A percentile compares a stretch with the other conserved stretches of the same genome.
These are phyloP conservation scores for Terana coerulea DNA, from an alignment of 768 basidiomycete species.

Conservation along the genomic window DNA sequence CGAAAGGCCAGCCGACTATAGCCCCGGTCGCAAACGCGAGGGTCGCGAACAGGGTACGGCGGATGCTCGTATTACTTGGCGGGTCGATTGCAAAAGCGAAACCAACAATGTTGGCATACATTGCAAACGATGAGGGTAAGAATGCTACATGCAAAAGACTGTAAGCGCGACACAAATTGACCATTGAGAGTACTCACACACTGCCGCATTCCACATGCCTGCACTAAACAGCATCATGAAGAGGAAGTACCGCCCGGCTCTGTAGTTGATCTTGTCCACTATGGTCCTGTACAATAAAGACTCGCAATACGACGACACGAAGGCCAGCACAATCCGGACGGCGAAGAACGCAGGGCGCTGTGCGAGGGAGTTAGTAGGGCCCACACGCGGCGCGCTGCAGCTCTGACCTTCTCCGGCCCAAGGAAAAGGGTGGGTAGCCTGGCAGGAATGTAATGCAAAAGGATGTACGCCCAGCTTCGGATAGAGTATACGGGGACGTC, in stretches of 20 bases:
- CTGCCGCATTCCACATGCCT: conserved; percentile 93
- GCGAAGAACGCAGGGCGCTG: conserved; percentile 89
- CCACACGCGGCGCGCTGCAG: neutral
- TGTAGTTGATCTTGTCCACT: conserved; percentile 77
- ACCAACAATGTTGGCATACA: conserved; percentile 84
- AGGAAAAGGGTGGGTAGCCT: conserved; percentile 50
- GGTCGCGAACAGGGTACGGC: conserved; percentile 62
- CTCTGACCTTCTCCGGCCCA: conserved; percentile 68
- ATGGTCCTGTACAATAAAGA: conserved; percentile 79
- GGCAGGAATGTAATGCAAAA: conserved; percentile 71
- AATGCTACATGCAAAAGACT: conserved; percentile 54
- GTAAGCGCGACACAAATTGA: neutral
- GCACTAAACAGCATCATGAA: conserved; percentile 82
- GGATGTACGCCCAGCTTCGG: conserved; percentile 91
- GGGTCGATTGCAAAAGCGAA: conserved; percentile 65
- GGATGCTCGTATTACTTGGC: conserved; percentile 46
- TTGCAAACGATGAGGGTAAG: conserved; percentile 91
- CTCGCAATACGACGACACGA: conserved; percentile 74
- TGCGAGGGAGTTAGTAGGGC: conserved; percentile 11
- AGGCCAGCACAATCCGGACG: conserved; percentile 74
- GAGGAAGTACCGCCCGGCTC: conserved; percentile 91
- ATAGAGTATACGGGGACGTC: conserved; percentile 88
- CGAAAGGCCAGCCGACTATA: conserved; percentile 96
- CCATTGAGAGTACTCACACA: conserved; percentile 49
- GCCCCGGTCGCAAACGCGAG: conserved; percentile 75